Evolutionary conservation across 2,329 filamentous ascomycete species (phyloP), one percentile per base, ranked within the genome.

Genomic region (Aspergillus cejpii): DNA sequence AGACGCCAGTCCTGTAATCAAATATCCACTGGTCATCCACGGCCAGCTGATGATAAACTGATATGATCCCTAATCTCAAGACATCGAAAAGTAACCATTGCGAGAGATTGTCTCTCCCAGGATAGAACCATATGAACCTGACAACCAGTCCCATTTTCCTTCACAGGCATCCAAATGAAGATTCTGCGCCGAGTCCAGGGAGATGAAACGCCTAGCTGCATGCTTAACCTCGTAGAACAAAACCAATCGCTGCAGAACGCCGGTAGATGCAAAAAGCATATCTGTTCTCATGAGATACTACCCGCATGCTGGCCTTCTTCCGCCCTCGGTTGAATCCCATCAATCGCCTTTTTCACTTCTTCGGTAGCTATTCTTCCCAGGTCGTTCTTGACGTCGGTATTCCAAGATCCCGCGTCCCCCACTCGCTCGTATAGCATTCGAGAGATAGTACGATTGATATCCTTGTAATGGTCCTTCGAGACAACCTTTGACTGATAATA

Each of bases 381-480:
- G 38, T 76, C 77, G 52, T 78, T 78, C 45, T 81, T 78, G 44
- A 80, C 79, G 21, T 80, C 78, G 17, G 84, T 76, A 57, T 85
- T 79, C 23, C 92, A 74, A 19, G 73, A 67, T 15, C 74, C 68
- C 11, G 74, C 74, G 28, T 74, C 74, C 4, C 74, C 75, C 20
- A 80, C 75, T 37, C 73, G 71, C 24, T 82, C 88, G 67, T 98
- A 98, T 47, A 98, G 74, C 69, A 84, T 86, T 46, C 88, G 84
- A 33, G 88, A 96, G 26, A 97, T 83, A 48, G 85, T 84, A 50
- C 89, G 83, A 63, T 97, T 97, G 68, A 97, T 95, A 45, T 81
- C 81, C 2, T 87, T 91, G 65, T 94, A 98, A 66, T 96, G 85
- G 48, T 95, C 87, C 55, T 89, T 87, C 14, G 83, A 88, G 50